These are phyloP conservation scores for Mycosphaerella sp. DNA, from an alignment of 2,329 filamentous ascomycete genomes.

Conservation along the genomic window DNA sequence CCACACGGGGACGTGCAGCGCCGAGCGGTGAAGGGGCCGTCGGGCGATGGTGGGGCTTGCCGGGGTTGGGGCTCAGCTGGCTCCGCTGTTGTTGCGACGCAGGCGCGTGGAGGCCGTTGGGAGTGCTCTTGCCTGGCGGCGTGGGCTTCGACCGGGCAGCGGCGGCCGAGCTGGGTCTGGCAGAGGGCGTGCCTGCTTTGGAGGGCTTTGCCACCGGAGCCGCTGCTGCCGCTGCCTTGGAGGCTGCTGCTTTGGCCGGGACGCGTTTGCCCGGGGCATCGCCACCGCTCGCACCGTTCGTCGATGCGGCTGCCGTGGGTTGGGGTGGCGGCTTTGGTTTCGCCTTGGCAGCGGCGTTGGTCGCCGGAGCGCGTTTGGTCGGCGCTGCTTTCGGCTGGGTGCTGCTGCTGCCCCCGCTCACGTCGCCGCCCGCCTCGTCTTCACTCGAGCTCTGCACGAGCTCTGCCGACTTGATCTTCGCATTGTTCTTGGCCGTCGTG, in stretches of 20 bases:
- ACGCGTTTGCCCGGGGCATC: slow-evolving; percentile 23
- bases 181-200: not conserved
- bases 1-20: slow-evolving; percentile 56
- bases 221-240: slow-evolving; percentile 1
- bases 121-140: slow-evolving; percentile 26
- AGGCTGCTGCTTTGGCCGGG: slow-evolving; percentile 4
- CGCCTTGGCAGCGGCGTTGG: slow-evolving; percentile 18
- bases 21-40: slow-evolving; percentile 58
- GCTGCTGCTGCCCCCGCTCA: slow-evolving; percentile 22
- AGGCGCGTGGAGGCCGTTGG: slow-evolving; percentile 24
- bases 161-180: not conserved
- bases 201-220: slow-evolving; percentile 1
- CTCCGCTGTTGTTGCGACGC: slow-evolving; percentile 31
- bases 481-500: slow-evolving; percentile 35
- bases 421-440: slow-evolving; percentile 34
- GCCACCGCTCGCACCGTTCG: slow-evolving; percentile 22
- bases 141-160: slow-evolving; percentile 8
- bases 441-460: slow-evolving; percentile 48
- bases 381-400: slow-evolving; percentile 17
- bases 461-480: slow-evolving; percentile 49
- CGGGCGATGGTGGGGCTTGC: slow-evolving; percentile 46
- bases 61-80: slow-evolving; percentile 36
- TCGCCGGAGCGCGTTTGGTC: slow-evolving; percentile 12
- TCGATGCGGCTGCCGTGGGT: slow-evolving; percentile 13
- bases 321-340: slow-evolving; percentile 18